Base-by-base conservation (phyloP, 345 rosid species). In the Pseudoturritis turrita region DNA sequence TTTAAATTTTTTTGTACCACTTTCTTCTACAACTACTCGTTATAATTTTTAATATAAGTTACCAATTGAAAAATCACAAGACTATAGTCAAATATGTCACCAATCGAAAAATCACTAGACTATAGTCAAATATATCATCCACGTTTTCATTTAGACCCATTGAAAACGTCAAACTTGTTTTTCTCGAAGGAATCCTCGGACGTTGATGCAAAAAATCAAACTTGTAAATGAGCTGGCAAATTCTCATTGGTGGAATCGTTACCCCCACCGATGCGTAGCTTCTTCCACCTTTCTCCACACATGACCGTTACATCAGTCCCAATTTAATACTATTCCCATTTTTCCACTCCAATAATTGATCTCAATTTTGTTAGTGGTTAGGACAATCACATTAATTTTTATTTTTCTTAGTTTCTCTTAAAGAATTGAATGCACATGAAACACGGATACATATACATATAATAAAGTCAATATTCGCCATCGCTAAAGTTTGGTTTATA, bases 271-370 rank as follows among this genome's bases (percentile, higher is more conserved):
- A 47, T 58, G 58, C 46, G n/a, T n/a, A n/a, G 43, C 12, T 19
- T 29, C 52, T 7, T 58, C 68, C n/a, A 66, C 45, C n/a, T 57
- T 37, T 74, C 55, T 39, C 31, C 31, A 36, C 52, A 18, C 9
- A 26, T 57, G 45, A 28, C 54, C 17, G 52, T 74, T 57, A 31
- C 23, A 44, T 63, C 64, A 65, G 18, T 49, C 54, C n/a, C 28
- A 40, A 67, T 66, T 74, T 36, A 74, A 50, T 50, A 40, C 37
- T 22, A 50, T 74, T 50, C 68, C 60, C 65, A 46, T 36, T 73
- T n/a, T 41, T 29, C 10, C 25, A 40, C 68, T 21, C 8, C 71
- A 67, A 59, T 51, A n/a, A 74, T 59, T 74, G 23, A 36, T 14
- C 13, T 15, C 36, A 70, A 2, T 44, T 65, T 51, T 59, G 73